Base-by-base conservation (phyloP, 1,139 yeast species). In the Yamadazyma mexicana region DNA sequence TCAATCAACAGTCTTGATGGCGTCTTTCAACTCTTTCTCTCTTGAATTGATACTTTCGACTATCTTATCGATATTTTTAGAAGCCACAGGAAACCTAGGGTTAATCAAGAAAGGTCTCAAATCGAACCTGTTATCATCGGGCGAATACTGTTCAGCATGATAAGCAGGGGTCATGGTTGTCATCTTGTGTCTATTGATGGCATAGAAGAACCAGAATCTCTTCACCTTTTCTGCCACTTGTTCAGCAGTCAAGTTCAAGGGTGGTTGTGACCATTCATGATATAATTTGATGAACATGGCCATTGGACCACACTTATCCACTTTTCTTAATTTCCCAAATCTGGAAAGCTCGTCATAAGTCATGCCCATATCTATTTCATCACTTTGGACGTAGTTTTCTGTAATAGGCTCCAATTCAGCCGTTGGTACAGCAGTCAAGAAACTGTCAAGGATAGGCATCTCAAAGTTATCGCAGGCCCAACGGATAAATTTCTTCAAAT, bases 341-440 rank as follows among this genome's bases (percentile, higher is more conserved):
- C 85, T 71, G 24, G 96, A 84, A 43, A 92, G 75, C 58, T 92
- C 98, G 48, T 89, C 96, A 56, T 92, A 92, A 0, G 96, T 86
- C 85, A 94, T 85, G 1, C 99, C 99, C 98, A 92, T 92, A 59
- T 92, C 99, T 7, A 79, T 82, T 61, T 92, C 99, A 61, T 92
- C 99, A 34, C 95, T 86, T 62, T 92, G 99, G 11, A 89, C 95
- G 54, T 92, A 91, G 44, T 81, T 75, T 49, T 85, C 81, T 0
- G 98, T 91, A 40, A 88, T 91, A 33, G 99, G 99, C 57, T 92
- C 99, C 40, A 92, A 75, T 60, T 92, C 99, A 0, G 99, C 99
- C 0, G 98, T 92, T 27, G 99, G 99, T 0, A 92, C 84, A 0
- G 98, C 98, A 46, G 78, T 79, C 37, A 92, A 68, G 58, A 94